Evolutionary conservation across 495 filamentous ascomycete species (phyloP), one percentile per base, ranked within the genome.

Genomic region (Aspergillus incahuasiensis): DNA sequence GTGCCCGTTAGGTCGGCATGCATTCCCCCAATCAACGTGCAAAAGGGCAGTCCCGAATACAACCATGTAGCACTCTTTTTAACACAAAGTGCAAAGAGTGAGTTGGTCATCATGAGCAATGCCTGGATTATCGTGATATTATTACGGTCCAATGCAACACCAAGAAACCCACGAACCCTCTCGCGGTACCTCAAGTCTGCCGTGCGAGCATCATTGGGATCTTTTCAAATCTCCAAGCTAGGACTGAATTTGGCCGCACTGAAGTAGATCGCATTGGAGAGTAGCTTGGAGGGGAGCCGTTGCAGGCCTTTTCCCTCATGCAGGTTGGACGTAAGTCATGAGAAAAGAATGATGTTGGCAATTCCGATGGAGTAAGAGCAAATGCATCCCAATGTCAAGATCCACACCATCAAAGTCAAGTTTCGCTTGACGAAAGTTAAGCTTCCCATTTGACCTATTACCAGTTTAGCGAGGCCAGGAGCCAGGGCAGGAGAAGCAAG

Each of bases 191-290:
- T 57, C 65, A 62, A 71, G 21, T 70, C 71, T n/a, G 72, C 66
- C 0, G 69, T 74, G 6, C 56, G 63, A 6, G 64, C 60, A 43
- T 75, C 70, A 12, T 60, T 55, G 3, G 71, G 63, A 42, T 77
- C 67, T 1, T 55, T 52, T 18, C 71, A 65, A 12, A 77, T 48
- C 19, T 74, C 68, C 2, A 49, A 48, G 4, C 68, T 55, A 7
- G 60, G 13, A 34, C 68, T 68, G 49, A 68, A 68, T 43, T 77
- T 76, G 2, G 72, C 74, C 0, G 71, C 68, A 0, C 57, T 64
- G 47, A 72, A 79, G 21, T 72, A 73, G 6, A 80, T 78, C 6
- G 76, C 74, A 52, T 79, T 79, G 0, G 79, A 62, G 0, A 79
- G 67, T 0, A 80, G 51, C 45, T 72, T 74, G 1, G 72, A 75